Percentiles rank a stretch among this genome's conserved stretches.
phyloP scores from a whole-genome alignment of 768 basidiomycete genomes.

The Heimioporus sp. region DNA sequence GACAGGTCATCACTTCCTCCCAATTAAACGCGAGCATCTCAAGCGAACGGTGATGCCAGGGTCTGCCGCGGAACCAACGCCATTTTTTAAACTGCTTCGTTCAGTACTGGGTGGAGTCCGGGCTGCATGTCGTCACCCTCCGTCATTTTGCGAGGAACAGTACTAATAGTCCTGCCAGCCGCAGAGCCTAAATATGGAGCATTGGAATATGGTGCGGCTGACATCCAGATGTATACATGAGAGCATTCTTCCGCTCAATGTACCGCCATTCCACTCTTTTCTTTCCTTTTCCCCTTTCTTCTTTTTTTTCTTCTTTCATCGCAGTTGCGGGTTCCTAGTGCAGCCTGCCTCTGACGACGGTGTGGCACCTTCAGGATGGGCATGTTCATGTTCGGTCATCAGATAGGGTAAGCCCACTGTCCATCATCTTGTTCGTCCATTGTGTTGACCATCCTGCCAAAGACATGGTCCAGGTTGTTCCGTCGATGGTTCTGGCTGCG shows the following conservation, averaged over 20 bases:
- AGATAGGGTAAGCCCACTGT: not conserved
- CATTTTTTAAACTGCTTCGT: no score
- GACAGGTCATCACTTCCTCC: no score
- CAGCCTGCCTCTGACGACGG: not conserved
- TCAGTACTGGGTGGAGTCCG: no score
- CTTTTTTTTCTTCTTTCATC: not conserved
- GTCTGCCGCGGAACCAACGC: no score
- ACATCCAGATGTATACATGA: not conserved
- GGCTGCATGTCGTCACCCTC: no score
- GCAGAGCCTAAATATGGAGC: no score
- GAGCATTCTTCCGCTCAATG: not conserved
- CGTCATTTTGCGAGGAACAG: no score
- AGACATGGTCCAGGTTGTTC: not conserved
- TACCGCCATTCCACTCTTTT: constrained; percentile 2
- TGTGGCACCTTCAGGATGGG: not conserved
- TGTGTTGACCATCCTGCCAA: not conserved
- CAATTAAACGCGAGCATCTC: no score
- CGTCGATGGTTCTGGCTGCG: not conserved
- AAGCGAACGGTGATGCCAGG: no score
- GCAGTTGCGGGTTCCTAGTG: constrained; percentile 3
- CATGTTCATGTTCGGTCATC: not conserved
- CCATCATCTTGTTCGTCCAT: not conserved
- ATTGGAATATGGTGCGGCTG: no score
- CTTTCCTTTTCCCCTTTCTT: not conserved
- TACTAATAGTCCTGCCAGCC: no score